Percentiles rank a stretch among this genome's conserved stretches.
These are phyloP conservation scores for Jatropha multifida DNA, from an alignment of 441 rosid species.

Conservation along the genomic window DNA sequence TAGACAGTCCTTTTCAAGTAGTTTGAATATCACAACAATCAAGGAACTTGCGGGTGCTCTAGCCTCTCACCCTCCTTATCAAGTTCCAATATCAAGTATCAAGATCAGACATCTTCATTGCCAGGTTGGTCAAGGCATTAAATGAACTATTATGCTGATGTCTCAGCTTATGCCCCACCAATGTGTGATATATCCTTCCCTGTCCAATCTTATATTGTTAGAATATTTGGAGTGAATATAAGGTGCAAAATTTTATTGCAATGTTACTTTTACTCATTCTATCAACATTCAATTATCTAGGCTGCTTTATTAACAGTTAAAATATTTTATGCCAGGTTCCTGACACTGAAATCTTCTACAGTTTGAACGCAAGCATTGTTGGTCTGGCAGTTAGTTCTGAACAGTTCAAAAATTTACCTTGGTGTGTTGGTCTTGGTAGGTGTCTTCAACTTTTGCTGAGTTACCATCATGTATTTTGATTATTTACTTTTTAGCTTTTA, in stretches of 20 bases:
- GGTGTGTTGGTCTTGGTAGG: constrained; percentile 91
- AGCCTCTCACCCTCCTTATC: constrained; percentile 82
- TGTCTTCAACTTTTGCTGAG: constrained; percentile 17
- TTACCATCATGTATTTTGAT: constrained; percentile 10
- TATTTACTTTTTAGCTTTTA: constrained; percentile 1
- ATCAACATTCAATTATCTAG: neutral
- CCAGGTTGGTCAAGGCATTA: constrained; percentile 53
- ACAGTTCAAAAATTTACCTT: constrained; percentile 55
- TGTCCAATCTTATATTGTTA: constrained; percentile 4
- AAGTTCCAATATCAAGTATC: constrained; percentile 76
- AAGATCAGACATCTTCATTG: constrained; percentile 78
- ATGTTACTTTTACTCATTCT: neutral
- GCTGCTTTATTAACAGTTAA: constrained; percentile 19
- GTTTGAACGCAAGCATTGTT: constrained; percentile 83
- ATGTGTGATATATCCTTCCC: neutral
- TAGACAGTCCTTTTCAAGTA: constrained; percentile 69
- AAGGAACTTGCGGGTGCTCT: constrained; percentile 86
- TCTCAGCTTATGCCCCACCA: neutral
- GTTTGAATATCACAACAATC: constrained; percentile 56
- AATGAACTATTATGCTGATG: constrained; percentile 9
- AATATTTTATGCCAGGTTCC: constrained; percentile 56
- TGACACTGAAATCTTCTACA: constrained; percentile 58
- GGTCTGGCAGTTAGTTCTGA: constrained; percentile 80
- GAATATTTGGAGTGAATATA: constrained; percentile 6
- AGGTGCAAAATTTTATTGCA: constrained; percentile 10